Conservation (phyloP, 1,284 basidiomycete genomes). For the Hymenochaete sp. region DNA sequence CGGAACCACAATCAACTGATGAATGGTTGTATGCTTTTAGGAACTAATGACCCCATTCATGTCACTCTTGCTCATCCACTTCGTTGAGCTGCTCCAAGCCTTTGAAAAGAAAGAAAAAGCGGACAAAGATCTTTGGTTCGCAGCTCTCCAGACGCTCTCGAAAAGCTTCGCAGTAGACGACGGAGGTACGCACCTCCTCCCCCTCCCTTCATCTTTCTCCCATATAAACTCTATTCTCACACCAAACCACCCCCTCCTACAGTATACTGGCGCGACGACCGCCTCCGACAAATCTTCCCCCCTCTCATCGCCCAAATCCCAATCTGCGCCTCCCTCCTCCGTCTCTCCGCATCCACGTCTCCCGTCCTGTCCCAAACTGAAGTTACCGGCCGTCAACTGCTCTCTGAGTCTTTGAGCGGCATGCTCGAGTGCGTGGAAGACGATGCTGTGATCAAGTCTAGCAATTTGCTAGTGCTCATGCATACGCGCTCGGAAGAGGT, state of each 20-base stretch:
- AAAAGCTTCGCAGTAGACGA: conserved; percentile 77
- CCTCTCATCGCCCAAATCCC: conserved; percentile 60
- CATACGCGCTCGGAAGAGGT: conserved; percentile 77
- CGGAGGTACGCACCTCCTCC: conserved; percentile 44
- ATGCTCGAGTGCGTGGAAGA: conserved; percentile 51
- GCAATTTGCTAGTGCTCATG: conserved; percentile 84
- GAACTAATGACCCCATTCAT: conserved; percentile 88
- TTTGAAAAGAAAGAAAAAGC: conserved; percentile 31
- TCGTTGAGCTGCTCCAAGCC: conserved; percentile 54
- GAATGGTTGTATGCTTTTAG: conserved; percentile 29
- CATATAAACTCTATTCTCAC: not conserved
- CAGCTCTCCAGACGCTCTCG: conserved; percentile 54
- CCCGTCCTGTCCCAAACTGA: no score
- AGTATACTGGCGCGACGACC: conserved; percentile 88
- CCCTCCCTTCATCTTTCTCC: not conserved
- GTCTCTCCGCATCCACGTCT: conserved; percentile 20
- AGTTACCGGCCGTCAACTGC: conserved; percentile 32
- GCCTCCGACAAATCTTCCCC: conserved; percentile 52
- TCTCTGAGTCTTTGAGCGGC: conserved; percentile 43
- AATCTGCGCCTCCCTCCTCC: conserved; percentile 32
- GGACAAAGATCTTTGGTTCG: conserved; percentile 50
- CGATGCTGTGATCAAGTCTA: conserved; percentile 61
- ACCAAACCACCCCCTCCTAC: not conserved
- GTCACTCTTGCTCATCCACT: conserved; percentile 64
- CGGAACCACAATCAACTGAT: conserved; percentile 10